These are phyloP conservation scores for Aspergillus puulaauensis DNA, from an alignment of 2,329 filamentous ascomycete species.

Conservation along the genomic window DNA sequence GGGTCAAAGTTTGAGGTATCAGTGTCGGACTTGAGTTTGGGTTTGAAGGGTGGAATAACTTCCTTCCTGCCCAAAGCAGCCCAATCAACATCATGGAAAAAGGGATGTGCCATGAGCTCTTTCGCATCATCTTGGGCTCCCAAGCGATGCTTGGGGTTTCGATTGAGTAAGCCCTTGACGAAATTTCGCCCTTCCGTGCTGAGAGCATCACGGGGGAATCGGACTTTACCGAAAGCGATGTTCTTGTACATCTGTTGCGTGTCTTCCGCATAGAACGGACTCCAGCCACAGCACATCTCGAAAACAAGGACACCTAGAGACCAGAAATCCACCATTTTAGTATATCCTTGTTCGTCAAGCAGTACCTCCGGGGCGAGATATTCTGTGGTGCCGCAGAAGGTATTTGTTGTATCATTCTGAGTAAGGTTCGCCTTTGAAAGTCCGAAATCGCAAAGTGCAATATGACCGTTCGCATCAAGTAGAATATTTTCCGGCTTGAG, in stretches of 20 bases:
- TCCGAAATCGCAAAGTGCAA: slow-evolving; percentile 95
- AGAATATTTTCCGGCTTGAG: slow-evolving; percentile 97
- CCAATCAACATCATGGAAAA: slow-evolving; percentile 96
- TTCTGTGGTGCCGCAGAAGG: slow-evolving; percentile 97
- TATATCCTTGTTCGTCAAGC: slow-evolving; percentile 94
- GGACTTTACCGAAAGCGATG: slow-evolving; percentile 97
- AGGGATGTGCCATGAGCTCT: slow-evolving; percentile 89
- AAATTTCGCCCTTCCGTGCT: slow-evolving; percentile 96
- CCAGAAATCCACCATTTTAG: slow-evolving; percentile 99
- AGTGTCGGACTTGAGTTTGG: slow-evolving; percentile 90
- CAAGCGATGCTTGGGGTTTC: slow-evolving; percentile 92
- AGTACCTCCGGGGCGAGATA: slow-evolving; percentile 95
- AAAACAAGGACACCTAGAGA: slow-evolving; percentile 96
- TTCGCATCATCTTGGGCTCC: slow-evolving; percentile 89
- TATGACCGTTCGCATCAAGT: slow-evolving; percentile 94
- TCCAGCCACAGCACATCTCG: slow-evolving; percentile 99
- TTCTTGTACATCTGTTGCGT: slow-evolving; percentile 99
- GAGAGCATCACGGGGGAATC: slow-evolving; percentile 91
- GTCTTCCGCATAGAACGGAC: slow-evolving; percentile 97
- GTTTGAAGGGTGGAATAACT: slow-evolving; percentile 95
- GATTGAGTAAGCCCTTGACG: slow-evolving; percentile 93
- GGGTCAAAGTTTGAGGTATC: slow-evolving; percentile 99
- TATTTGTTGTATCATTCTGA: slow-evolving; percentile 97
- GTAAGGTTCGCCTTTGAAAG: slow-evolving; percentile 96
- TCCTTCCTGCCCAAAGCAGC: slow-evolving; percentile 82